Base-by-base conservation (phyloP, 768 basidiomycete species). In the Hydnomerulius pinastri region DNA sequence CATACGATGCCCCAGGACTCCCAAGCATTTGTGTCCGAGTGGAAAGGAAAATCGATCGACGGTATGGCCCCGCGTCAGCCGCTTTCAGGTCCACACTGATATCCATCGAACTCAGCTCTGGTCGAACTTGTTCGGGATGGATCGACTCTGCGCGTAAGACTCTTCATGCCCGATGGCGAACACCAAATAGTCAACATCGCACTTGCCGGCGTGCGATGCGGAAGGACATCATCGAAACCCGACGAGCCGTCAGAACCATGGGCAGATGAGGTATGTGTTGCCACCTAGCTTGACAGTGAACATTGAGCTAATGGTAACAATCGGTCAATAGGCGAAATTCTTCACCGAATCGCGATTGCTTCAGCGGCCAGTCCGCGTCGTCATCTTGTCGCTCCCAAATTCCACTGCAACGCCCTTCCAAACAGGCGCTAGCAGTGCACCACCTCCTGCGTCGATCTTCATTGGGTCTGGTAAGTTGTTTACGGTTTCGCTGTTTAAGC, bases 111-210 rank as follows among this genome's bases (percentile, higher is more conserved):
- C 18, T 3, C 51, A 95, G 94, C 89, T 41, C 81, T 98, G 53
- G 91, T 98, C 51, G 96, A 99, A 71, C 86, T 90, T 64, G 93
- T 98, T 45, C 82, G 90, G 43, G 95, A 98, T 64, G 96, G 94
- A 42, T 87, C 90, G 18, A 95, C 92, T 24, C 72, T 98, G 25
- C 87, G 96, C 18, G 83, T 89, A 41, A 86, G 97, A 43, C 79
- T 98, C 40, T 74, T 97, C 48, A 82, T 98, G 75, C 88, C 93
- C 15, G 85, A 90, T 37, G 88, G 86, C 10, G 84, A 90, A 50
- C 97, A 99, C 64, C 97, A 97, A 72, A 77, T 95, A 49, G 77
- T 87, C 66, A 97, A 92, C 64, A 79, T 98, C 55, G 78, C 87
- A 7, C 77, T 92, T 51, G 90, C 92, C 24, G 92, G 92, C 37